Base-by-base conservation (phyloP, 2,329 filamentous ascomycete species). In the Xylaria sp. region DNA sequence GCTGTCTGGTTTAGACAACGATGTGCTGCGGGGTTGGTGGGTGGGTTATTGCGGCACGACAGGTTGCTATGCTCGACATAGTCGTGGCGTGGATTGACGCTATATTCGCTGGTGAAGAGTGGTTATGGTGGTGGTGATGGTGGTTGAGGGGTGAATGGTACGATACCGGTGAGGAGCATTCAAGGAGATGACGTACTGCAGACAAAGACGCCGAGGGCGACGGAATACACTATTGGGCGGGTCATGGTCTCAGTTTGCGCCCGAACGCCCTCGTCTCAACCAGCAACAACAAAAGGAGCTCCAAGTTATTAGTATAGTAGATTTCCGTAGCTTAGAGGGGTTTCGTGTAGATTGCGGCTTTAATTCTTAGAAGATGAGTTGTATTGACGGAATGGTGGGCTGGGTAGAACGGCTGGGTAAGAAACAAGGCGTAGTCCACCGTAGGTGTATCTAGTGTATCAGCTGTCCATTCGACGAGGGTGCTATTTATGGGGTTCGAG, bases 121-220 rank as follows among this genome's bases (percentile, higher is more conserved):
- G n/a, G n/a, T n/a, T n/a, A n/a, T n/a, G n/a, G n/a, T n/a, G n/a
- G n/a, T n/a, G n/a, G 31, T 27, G 27, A 25, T 41, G 29, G 11
- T 52, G 40, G 19, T 48, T 29, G 31, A n/a, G 21, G 21, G 37
- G 43, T 25, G 10, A 15, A 17, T 33, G n/a, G 11, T 49, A 21
- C 17, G 25, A 44, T 54, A 25, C 23, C 40, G 27, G 31, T 19
- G 48, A 33, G 31, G n/a, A 23, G 41, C 9, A 13, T 41, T n/a
- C n/a, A 27, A 17, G 44, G 52, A 17, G 64, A 74, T 71, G 69
- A 75, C 75, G 71, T 77, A 80, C 79, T 79, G 46, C 74, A 76
- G 17, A 78, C 65, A 59, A 81, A 80, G 59, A 77, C 75, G 63
- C 76, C 74, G 25, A 81, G 71, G 56, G 74, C 75, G 58, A 73